These are phyloP conservation scores for Arachnomyces sp. DNA, from an alignment of 2,329 filamentous ascomycete species.

Conservation along the genomic window DNA sequence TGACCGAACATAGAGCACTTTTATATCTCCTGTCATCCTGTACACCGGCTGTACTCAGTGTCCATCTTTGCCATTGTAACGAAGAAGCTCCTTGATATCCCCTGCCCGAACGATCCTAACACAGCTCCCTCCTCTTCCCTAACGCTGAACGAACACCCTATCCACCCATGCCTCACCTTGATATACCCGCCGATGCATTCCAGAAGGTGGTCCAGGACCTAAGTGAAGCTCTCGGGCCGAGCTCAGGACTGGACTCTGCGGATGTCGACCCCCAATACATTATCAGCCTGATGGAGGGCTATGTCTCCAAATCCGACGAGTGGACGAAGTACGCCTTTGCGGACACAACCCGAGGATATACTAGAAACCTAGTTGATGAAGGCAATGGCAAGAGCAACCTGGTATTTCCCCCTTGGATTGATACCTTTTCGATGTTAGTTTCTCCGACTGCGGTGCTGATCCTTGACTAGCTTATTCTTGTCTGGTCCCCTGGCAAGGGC, in stretches of 20 bases:
- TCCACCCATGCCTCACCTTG: not conserved
- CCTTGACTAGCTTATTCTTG: constrained; percentile 62
- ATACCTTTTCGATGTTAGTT: not conserved
- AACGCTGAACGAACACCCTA: not conserved
- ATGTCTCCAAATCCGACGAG: constrained; percentile 59
- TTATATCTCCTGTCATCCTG: no score
- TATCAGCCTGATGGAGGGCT: constrained; percentile 64
- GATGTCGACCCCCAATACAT: constrained; percentile 71
- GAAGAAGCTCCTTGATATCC: no score
- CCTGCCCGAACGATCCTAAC: no score
- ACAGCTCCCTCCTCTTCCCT: not conserved
- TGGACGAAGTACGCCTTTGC: constrained; percentile 70
- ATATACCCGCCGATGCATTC: constrained; percentile 41
- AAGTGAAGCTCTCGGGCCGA: constrained; percentile 66
- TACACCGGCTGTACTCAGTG: no score
- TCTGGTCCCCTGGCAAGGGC: constrained; percentile 78
- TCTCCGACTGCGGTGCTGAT: constrained; percentile 7
- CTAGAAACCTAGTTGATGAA: constrained; percentile 80
- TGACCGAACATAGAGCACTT: no score
- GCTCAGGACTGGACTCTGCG: constrained; percentile 71
- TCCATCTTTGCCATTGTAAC: no score
- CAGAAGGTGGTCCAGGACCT: constrained; percentile 65
- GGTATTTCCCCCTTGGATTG: constrained; percentile 38
- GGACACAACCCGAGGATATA: constrained; percentile 66
- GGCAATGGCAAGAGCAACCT: constrained; percentile 76